These are phyloP conservation scores for Ceratocystis ficicola DNA, from an alignment of 2,329 filamentous ascomycete species.

Conservation along the genomic window DNA sequence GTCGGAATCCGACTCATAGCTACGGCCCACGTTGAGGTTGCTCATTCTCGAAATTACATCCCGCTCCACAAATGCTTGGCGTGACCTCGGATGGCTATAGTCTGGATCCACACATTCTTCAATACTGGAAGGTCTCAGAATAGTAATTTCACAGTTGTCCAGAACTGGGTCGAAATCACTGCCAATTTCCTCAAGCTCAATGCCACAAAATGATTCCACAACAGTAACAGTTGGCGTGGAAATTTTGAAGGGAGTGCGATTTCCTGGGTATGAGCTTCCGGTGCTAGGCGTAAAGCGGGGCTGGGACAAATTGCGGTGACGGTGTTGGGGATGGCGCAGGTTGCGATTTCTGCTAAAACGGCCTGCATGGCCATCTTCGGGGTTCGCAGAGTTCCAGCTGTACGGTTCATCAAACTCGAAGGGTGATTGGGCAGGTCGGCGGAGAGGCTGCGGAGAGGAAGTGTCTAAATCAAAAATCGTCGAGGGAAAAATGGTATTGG, in stretches of 20 bases:
- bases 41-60: slow-evolving; percentile 22
- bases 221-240: neutral
- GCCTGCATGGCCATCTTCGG: neutral
- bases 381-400: slow-evolving; percentile 11
- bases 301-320: slow-evolving; percentile 9
- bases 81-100: slow-evolving; percentile 33
- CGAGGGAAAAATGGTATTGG: slow-evolving; percentile 5
- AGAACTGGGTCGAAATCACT: slow-evolving; percentile 1
- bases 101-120: slow-evolving; percentile 34
- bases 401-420: slow-evolving; percentile 16
- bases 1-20: slow-evolving; percentile 35
- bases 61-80: slow-evolving; percentile 24
- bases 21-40: slow-evolving; percentile 31
- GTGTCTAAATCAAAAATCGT: neutral
- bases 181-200: slow-evolving; percentile 1
- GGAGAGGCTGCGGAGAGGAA: slow-evolving; percentile 12
- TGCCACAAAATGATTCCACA: neutral
- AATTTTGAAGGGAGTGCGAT: neutral
- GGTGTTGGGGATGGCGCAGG: neutral
- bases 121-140: slow-evolving; percentile 13
- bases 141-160: slow-evolving; percentile 8
- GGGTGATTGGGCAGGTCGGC: slow-evolving; percentile 12
- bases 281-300: slow-evolving; percentile 6
- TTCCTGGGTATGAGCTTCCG: slow-evolving; percentile 9
- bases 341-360: neutral